These are phyloP conservation scores for Penicillium coprophilum DNA, from an alignment of 495 filamentous ascomycete genomes.

Conservation along the genomic window DNA sequence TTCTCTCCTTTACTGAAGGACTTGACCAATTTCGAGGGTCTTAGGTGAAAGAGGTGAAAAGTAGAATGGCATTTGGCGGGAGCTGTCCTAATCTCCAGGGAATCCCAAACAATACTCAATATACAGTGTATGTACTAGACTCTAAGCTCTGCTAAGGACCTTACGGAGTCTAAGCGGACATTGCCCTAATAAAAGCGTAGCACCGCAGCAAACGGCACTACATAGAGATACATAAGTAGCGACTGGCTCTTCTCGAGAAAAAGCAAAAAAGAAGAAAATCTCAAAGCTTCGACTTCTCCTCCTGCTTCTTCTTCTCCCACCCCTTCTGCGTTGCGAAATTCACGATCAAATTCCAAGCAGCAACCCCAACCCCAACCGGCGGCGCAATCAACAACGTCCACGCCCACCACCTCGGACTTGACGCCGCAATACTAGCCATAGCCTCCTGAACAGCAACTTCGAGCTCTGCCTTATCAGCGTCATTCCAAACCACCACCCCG, in stretches of 20 bases:
- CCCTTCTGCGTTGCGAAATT: constrained; percentile 64
- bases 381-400: constrained; percentile 70
- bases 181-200: not conserved
- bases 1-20: constrained; percentile 22
- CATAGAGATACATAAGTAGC: not conserved
- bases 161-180: not conserved
- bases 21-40: constrained; percentile 18
- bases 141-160: not conserved
- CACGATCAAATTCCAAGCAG: constrained; percentile 62
- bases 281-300: constrained; percentile 61
- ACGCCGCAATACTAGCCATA: constrained; percentile 57
- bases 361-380: constrained; percentile 65
- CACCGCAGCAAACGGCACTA: not conserved
- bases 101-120: too few relatives aligned
- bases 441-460: constrained; percentile 60
- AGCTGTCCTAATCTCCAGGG: too few relatives aligned
- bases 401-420: constrained; percentile 78
- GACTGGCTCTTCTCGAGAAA: not conserved
- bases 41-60: not conserved
- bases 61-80: too few relatives aligned
- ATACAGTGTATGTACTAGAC: not conserved
- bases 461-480: constrained; percentile 67
- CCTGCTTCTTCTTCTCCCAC: constrained; percentile 66
- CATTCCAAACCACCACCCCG: constrained; percentile 87
- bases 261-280: constrained; percentile 40